Evolutionary conservation across 2,329 filamentous ascomycete genomes (phyloP).

Genomic region (Ascochyta fabae): DNA sequence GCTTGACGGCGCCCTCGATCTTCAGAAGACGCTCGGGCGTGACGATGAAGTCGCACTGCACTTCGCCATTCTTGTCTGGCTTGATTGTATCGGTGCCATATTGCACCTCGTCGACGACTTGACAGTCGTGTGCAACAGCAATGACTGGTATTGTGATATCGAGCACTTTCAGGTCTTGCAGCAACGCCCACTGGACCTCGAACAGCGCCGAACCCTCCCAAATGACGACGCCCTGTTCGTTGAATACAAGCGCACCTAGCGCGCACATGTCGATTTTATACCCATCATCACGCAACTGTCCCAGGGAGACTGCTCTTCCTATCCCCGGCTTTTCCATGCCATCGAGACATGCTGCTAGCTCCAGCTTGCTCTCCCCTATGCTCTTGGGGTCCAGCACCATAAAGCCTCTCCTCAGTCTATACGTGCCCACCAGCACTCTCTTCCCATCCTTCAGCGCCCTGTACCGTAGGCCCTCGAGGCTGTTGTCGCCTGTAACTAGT

Average conservation of each 20-base stretch:
- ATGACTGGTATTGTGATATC: conserved; percentile 34
- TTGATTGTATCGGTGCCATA: conserved; percentile 28
- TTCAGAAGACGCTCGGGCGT: conserved; percentile 45
- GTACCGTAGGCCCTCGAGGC: conserved; percentile 51
- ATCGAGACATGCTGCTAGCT: conserved; percentile 51
- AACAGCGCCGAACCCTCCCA: conserved; percentile 53
- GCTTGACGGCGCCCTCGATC: conserved; percentile 41
- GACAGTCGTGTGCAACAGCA: conserved; percentile 52
- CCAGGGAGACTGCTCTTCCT: conserved; percentile 45
- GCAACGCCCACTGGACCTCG: conserved; percentile 54
- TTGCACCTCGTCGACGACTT: conserved; percentile 47
- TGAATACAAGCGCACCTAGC: conserved; percentile 52
- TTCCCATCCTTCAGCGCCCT: conserved; percentile 52
- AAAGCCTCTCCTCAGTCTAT: conserved; percentile 52
- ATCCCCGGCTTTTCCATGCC: conserved; percentile 52
- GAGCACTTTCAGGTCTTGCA: conserved; percentile 46
- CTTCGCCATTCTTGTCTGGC: conserved; percentile 47
- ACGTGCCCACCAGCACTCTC: conserved; percentile 51
- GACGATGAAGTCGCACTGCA: conserved; percentile 52
- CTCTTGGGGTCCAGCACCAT: conserved; percentile 49
- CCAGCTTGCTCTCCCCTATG: conserved; percentile 36
- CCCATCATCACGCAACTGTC: conserved; percentile 42
- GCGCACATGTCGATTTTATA: conserved; percentile 48
- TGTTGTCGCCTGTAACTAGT: conserved; percentile 55
- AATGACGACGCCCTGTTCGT: conserved; percentile 47